phyloP scores from a whole-genome alignment of 768 basidiomycete genomes.

The Multifurca ochricompacta region DNA sequence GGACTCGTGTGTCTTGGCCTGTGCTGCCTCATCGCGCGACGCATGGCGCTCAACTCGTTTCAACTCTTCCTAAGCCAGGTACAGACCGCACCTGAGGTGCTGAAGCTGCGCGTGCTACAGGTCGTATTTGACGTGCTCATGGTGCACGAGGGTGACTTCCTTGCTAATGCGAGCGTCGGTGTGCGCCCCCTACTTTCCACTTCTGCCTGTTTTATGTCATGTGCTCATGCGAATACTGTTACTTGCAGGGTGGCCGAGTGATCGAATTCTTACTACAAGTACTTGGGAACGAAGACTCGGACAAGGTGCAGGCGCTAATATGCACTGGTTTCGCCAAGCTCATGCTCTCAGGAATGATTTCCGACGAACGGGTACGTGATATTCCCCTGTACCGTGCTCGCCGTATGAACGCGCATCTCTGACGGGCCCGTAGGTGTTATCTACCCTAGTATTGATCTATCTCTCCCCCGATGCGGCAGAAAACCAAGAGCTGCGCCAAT shows the following conservation, averaged over 20 bases:
- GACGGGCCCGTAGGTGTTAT: constrained; percentile 34
- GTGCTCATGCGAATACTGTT: background rate
- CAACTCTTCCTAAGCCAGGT: constrained; percentile 79
- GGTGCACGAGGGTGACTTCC: constrained; percentile 65
- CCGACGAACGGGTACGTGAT: constrained; percentile 54
- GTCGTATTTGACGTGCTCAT: constrained; percentile 82
- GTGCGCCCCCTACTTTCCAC: constrained; percentile 13
- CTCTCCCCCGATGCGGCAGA: constrained; percentile 72
- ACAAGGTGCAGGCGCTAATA: constrained; percentile 61
- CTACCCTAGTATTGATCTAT: constrained; percentile 50
- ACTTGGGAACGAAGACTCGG: constrained; percentile 46
- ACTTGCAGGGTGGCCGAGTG: constrained; percentile 42
- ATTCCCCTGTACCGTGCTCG: background rate
- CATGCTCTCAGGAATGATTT: constrained; percentile 65
- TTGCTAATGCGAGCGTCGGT: constrained; percentile 36
- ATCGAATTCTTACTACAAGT: constrained; percentile 58
- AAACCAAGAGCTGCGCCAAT: constrained; percentile 82
- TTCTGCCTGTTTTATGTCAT: background rate
- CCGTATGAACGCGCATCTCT: background rate
- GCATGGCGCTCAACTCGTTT: constrained; percentile 58
- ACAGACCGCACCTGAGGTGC: constrained; percentile 49
- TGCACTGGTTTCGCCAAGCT: constrained; percentile 84
- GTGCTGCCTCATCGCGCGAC: constrained; percentile 79
- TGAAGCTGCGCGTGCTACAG: constrained; percentile 67
- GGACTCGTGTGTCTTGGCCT: constrained; percentile 75